Conservation (phyloP, 371 early-diverging fungal genomes). For the Amoeboradix gromovi region DNA sequence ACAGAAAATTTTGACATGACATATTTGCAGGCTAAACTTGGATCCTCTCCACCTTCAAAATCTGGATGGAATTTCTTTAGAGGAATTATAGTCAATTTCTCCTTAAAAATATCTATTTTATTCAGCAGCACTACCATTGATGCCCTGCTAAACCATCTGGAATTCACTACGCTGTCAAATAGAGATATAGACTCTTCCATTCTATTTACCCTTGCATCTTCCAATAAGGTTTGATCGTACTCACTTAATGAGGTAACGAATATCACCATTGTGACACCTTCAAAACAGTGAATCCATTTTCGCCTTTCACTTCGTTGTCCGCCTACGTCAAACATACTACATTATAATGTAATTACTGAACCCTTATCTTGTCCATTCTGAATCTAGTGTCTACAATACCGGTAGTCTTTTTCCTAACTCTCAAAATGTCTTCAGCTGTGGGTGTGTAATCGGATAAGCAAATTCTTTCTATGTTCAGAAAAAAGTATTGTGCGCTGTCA, state of each 20-base stretch:
- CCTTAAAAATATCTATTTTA: conserved; percentile 8
- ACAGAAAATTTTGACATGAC: conserved; percentile 43
- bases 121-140: conserved; percentile 9
- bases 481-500: conserved; percentile 9
- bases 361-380: conserved; percentile 1
- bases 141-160: conserved; percentile 3
- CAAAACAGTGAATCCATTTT: conserved; percentile 7
- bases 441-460: conserved; percentile 27
- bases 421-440: conserved; percentile 1
- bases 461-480: conserved; percentile 69
- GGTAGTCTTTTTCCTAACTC: conserved; percentile 1
- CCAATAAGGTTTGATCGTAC: conserved; percentile 6
- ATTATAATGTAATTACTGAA: conserved; percentile 1
- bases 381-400: conserved; percentile 3
- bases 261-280: conserved; percentile 4
- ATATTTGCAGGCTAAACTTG: conserved; percentile 38
- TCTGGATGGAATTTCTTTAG: conserved; percentile 4
- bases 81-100: conserved; percentile 2
- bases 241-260: conserved; percentile 6
- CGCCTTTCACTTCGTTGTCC: conserved; percentile 5
- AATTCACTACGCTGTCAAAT: conserved; percentile 6
- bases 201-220: conserved; percentile 5
- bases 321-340: conserved; percentile 6
- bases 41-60: conserved; percentile 11
- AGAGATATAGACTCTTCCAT: conserved; percentile 4